Base-by-base conservation (phyloP, 257 asterid species). In the Striga asiatica region DNA sequence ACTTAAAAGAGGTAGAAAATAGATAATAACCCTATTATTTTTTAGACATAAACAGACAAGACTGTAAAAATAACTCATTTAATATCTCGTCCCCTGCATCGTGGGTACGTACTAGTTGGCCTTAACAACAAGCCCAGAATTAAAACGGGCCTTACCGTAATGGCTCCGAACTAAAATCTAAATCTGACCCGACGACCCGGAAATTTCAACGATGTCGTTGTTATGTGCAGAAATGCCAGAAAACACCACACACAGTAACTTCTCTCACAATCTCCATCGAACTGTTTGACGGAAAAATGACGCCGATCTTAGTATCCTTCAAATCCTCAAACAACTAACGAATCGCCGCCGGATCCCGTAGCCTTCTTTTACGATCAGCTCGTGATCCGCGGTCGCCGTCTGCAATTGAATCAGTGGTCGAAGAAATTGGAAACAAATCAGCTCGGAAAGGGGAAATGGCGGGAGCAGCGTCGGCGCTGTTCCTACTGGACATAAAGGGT, bases 391-490 rank as follows among this genome's bases (percentile, higher is more conserved):
- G n/a, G n/a, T n/a, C n/a, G n/a, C n/a, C n/a, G n/a, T n/a, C n/a
- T n/a, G n/a, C 47, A 39, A 22, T 55, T 60, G 64, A 60, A 60
- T 41, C 68, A n/a, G n/a, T n/a, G n/a, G n/a, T n/a, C 32, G 13
- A 9, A 45, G 38, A 51, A n/a, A n/a, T 45, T 10, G 61, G 7
- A 27, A 20, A 23, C 29, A 28, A 17, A 8, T 60, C 60, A 39
- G 13, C 50, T 22, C 31, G 10, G 9, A 9, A 29, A 41, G 34
- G 46, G 27, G 25, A 46, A 83, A 61, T 88, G 96, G 81, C 96
- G 19, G 95, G 89, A 71, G 96, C 96, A 75, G 96, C 94, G 59
- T 89, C 98, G 51, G 95, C 96, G 79, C 94, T 89, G 78, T 89
- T 89, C 94, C 95, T 89, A 48, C 76, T 91, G 14, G 98, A 91